Evolutionary conservation across 345 rosid species (phyloP), one percentile per base, ranked within the genome.

Genomic region (Brassica nigra): DNA sequence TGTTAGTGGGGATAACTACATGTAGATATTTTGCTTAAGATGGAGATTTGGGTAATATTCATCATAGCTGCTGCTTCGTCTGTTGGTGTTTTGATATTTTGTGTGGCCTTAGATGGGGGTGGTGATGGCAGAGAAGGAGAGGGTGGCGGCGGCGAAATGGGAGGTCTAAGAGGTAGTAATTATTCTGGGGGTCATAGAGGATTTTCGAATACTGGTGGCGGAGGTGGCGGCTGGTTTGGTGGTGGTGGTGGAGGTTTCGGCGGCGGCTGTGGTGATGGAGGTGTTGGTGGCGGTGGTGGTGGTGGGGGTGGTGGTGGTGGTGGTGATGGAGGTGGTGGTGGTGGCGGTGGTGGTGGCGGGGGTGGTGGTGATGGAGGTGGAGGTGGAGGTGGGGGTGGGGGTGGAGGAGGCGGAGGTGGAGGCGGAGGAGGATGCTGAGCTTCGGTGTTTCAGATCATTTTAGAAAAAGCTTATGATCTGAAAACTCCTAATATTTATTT

Each of bases 21-120:
- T n/a, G 62, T 9, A 4, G 7, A 30, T 15, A 16, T 28, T 64
- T 36, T 62, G 44, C 34, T 16, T 54, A 64, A 71, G 23, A 78
- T 78, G 81, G 81, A 71, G 49, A 27, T 20, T 7, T 55, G 66
- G 66, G 34, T 37, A 5, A 16, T 71, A 64, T 8, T 78, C 54
- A 4, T 69, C 18, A 77, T 77, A 47, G 75, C 31, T 62, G 1
- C 70, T 69, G 64, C 39, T 49, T 62, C 42, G 62, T 9, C 0
- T 47, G 8, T 77, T 49, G 70, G 70, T 62, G 42, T 62, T 49
- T 77, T 27, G 0, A 52, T 62, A n/a, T 8, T 62, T 47, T 0
- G 23, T 49, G 42, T 4, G 16, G 37, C 55, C 30, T 70, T 77
- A 34, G 4, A 31, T 47, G 69, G 79, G 31, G n/a, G 44, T 4